Evolutionary conservation across 2,329 filamentous ascomycete species (phyloP), one percentile per base, ranked within the genome.

Genomic region (Hymenoscyphus albidus): DNA sequence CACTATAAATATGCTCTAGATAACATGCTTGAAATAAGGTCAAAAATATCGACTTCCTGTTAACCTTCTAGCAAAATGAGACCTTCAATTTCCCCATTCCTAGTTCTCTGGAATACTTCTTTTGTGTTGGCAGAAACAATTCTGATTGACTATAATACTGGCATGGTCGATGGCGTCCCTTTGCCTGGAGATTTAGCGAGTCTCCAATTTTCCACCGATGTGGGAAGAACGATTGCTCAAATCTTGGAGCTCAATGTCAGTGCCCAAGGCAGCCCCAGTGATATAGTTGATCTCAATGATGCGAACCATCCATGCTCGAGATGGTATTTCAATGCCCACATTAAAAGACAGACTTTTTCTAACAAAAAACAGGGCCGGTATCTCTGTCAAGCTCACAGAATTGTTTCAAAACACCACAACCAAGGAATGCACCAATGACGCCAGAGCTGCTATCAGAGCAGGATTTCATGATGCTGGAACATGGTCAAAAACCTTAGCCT

Each of bases 391-490:
- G 4, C 59, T 61, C 32, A 61, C 59, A 16, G 44, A 27, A n/a
- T 40, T 61, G 18, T 61, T 61, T 31, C 35, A 61, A 39, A 39
- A 55, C 27, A 51, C 35, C 22, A 40, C 14, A 22, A 71, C 72
- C 6, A 74, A 74, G 27, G 64, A 69, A 31, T 81, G 80, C 71
- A 78, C 77, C 54, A 71, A 74, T 7, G 62, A 76, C 12, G 80
- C 78, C 0, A 77, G 80, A n/a, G 77, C 73, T 3, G 79, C 79
- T 18, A 78, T 82, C 64, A 77, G 80, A 18, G 74, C 78, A 3
- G 79, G 79, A 10, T 82, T 82, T 70, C 80, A 82, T 69, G 80
- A 82, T 65, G 79, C 80, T 1, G 79, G 73, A 10, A 76, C 75
- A 3, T 81, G 78, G 79, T 75, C 76, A 63, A 74, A 71, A 66